Conservation (phyloP, 2,329 filamentous ascomycete genomes). For the Aspergillus vadensis region DNA sequence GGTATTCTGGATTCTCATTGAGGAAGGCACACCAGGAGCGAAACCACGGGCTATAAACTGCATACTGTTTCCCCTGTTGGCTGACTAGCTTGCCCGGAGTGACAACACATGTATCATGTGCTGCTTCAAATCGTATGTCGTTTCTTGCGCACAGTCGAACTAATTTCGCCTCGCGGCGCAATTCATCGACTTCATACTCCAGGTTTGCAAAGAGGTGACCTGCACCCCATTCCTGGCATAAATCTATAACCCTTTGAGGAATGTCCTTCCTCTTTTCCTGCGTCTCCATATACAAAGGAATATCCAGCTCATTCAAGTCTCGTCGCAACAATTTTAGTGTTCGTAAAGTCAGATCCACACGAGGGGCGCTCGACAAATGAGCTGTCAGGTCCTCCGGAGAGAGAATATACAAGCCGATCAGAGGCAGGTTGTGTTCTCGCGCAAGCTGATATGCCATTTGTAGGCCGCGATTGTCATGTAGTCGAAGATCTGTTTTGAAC, state of each 20-base stretch:
- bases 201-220: constrained; percentile 79
- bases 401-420: constrained; percentile 76
- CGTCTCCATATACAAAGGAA: constrained; percentile 76
- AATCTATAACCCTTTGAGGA: constrained; percentile 61
- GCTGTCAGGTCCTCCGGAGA: constrained; percentile 84
- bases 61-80: constrained; percentile 74
- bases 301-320: constrained; percentile 70
- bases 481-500: constrained; percentile 83
- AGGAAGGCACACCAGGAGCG: constrained; percentile 73
- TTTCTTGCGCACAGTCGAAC: constrained; percentile 62
- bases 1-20: constrained; percentile 66
- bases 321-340: constrained; percentile 65
- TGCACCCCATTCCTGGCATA: constrained; percentile 71
- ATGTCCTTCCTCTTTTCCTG: constrained; percentile 67
- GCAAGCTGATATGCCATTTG: constrained; percentile 68
- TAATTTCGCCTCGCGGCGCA: constrained; percentile 72
- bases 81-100: constrained; percentile 68
- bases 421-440: constrained; percentile 65
- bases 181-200: constrained; percentile 90
- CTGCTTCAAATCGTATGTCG: constrained; percentile 68
- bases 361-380: constrained; percentile 70
- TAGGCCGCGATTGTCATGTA: constrained; percentile 72
- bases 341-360: constrained; percentile 80
- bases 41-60: constrained; percentile 84
- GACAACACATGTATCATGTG: constrained; percentile 83